Percentiles rank a stretch among this genome's conserved stretches.
Conservation (phyloP, 1,284 basidiomycete genomes). For the Leccinum laetum region DNA sequence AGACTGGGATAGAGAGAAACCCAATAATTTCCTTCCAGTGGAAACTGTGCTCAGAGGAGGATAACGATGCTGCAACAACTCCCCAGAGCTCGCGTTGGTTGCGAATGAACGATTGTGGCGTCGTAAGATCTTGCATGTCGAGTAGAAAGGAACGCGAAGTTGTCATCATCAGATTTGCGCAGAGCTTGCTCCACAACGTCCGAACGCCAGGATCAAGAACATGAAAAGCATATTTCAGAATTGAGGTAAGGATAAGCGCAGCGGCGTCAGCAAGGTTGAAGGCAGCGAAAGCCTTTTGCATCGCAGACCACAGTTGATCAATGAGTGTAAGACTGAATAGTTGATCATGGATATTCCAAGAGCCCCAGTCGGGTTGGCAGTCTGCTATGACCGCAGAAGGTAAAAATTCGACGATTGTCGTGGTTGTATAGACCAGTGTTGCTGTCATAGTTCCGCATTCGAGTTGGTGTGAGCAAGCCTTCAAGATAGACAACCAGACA, state of each 20-base stretch:
- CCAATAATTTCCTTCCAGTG: constrained; percentile 40
- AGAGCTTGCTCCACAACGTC: constrained; percentile 45
- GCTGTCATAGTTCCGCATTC: constrained; percentile 35
- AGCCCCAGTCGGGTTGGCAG: constrained; percentile 23
- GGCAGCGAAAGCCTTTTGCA: constrained; percentile 44
- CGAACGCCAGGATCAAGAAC: constrained; percentile 38
- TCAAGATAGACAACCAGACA: constrained; percentile 54
- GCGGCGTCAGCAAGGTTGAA: constrained; percentile 42
- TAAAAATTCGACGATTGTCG: constrained; percentile 28
- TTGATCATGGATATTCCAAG: constrained; percentile 35
- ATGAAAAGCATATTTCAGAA: constrained; percentile 42
- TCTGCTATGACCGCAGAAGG: constrained; percentile 8
- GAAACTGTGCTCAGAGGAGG: constrained; percentile 12
- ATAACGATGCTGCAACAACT: constrained; percentile 26
- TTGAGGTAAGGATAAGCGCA: constrained; percentile 40
- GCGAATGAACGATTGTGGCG: constrained; percentile 18
- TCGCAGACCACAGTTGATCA: constrained; percentile 47
- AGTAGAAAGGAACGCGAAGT: constrained; percentile 28
- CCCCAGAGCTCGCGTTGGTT: constrained; percentile 35
- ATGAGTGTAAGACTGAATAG: constrained; percentile 36
- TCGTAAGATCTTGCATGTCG: constrained; percentile 5
- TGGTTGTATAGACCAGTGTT: constrained; percentile 27
- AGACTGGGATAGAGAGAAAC: constrained; percentile 46
- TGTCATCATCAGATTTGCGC: constrained; percentile 40
- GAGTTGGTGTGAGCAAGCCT: constrained; percentile 45